Base-by-base conservation (phyloP, 2,329 filamentous ascomycete species). In the Madurella mycetomatis region DNA sequence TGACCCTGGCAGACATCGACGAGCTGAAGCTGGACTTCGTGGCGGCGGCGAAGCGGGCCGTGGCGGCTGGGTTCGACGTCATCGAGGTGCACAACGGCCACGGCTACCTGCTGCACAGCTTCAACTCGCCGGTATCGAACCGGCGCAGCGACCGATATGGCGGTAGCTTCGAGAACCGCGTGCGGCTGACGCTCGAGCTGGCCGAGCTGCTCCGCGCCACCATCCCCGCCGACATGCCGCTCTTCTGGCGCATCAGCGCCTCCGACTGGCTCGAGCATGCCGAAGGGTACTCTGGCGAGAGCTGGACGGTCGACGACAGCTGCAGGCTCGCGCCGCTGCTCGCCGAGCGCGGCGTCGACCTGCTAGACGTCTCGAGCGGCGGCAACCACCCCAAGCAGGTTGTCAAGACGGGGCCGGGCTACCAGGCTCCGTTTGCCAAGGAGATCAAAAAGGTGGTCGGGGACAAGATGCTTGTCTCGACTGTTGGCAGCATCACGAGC, bases 81-180 rank as follows among this genome's bases (percentile, higher is more conserved):
- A 76, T 88, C 15, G 85, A 85, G 68, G 82, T 95, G 48, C 90
- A 94, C 72, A 81, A 79, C 61, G 90, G 88, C 0, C 89, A 94
- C 64, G 88, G 89, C 1, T 94, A 92, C 66, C 78, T 94, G 0
- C 72, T 92, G 0, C 82, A 85, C 62, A 72, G 75, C 1, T 94
- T 92, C 74, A 56, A 91, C 2, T 84, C 82, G 0, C 87, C 88
- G 0, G 78, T 79, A 0, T 76, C 77, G n/a, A 94, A 94, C 70
- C 73, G 81, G 47, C 79, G 89, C 15, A 87, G 76, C 0, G 86
- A 88, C 64, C 64, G 76, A 53, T 89, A 88, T 62, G 86, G 86
- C 17, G 86, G 86, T 1, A 80, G 74, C 44, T 86, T 87, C 59
- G 85, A 88, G 72, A 92, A 92, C 70, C 81, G 89, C 40, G 80